Percentiles rank a stretch among this genome's conserved stretches.
These are phyloP conservation scores for Marasmius sp. DNA, from an alignment of 1,284 basidiomycete genomes.

Conservation along the genomic window DNA sequence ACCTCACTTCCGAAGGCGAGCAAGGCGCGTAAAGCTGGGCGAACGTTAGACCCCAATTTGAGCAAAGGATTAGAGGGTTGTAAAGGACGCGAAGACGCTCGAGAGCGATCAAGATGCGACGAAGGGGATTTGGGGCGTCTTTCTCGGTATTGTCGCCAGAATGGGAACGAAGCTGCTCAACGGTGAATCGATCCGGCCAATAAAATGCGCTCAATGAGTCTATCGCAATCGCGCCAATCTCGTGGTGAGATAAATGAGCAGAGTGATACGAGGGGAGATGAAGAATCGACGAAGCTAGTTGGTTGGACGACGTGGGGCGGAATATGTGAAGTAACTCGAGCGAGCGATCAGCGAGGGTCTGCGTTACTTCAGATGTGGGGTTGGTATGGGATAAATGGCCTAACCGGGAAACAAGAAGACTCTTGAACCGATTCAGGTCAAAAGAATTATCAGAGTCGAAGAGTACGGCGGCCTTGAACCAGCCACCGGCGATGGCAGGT, in stretches of 20 bases:
- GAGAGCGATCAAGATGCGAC: slow-evolving; percentile 49
- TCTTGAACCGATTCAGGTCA: slow-evolving; percentile 50
- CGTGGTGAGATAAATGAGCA: slow-evolving; percentile 43
- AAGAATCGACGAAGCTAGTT: slow-evolving; percentile 66
- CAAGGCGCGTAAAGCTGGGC: slow-evolving; percentile 3
- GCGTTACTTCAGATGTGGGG: slow-evolving; percentile 18
- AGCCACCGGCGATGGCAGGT: slow-evolving; percentile 46
- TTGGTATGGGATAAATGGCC: slow-evolving; percentile 22
- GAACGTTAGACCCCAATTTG: slow-evolving; percentile 63
- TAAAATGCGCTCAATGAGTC: slow-evolving; percentile 78
- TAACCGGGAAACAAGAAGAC: slow-evolving; percentile 46
- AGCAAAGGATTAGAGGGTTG: slow-evolving; percentile 53
- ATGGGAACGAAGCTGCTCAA: slow-evolving; percentile 49
- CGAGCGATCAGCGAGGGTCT: slow-evolving; percentile 37
- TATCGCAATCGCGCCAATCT: slow-evolving; percentile 64
- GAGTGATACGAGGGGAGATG: slow-evolving; percentile 59
- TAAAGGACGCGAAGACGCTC: slow-evolving; percentile 51
- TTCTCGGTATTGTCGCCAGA: slow-evolving; percentile 16
- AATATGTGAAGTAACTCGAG: slow-evolving; percentile 64
- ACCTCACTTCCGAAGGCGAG: slow-evolving; percentile 25
- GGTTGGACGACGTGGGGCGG: slow-evolving; percentile 59
- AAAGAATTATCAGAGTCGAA: slow-evolving; percentile 71
- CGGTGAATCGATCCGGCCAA: slow-evolving; percentile 70
- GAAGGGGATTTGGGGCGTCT: slow-evolving; percentile 32
- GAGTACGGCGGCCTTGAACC: slow-evolving; percentile 62